Conservation (phyloP, 2,329 filamentous ascomycete genomes). For the Colletotrichum sp. region DNA sequence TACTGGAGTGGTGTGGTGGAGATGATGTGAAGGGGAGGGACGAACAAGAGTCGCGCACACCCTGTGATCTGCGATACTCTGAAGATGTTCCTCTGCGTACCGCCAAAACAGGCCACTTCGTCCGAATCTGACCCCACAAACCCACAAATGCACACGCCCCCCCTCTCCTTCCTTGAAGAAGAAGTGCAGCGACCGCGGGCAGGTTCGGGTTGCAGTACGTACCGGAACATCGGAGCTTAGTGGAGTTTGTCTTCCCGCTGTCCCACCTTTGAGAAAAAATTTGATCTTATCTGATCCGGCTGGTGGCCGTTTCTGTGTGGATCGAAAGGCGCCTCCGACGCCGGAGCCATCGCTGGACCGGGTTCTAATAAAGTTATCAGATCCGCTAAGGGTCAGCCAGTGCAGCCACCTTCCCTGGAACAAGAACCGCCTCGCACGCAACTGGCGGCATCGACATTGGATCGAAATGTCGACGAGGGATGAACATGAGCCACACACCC, state of each 20-base stretch:
- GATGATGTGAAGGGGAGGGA: not conserved
- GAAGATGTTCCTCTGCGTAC: not conserved
- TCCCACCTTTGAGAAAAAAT: not conserved
- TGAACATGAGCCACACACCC: not conserved
- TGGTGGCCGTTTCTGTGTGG: not conserved
- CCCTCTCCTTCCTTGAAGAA: not conserved
- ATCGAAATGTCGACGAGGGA: slow-evolving; percentile 29
- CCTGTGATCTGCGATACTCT: not conserved
- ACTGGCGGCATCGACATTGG: not conserved
- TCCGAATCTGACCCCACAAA: slow-evolving; percentile 7
- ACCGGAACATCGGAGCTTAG: not conserved
- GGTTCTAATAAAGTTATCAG: slow-evolving; percentile 39
- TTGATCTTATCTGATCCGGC: slow-evolving; percentile 19
- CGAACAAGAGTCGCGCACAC: not conserved
- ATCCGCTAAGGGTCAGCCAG: slow-evolving; percentile 29
- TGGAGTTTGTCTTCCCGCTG: not conserved
- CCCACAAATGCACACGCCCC: not conserved
- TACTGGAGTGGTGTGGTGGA: not conserved
- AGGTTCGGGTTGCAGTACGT: not conserved
- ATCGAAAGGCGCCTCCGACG: not conserved
- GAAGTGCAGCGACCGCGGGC: not conserved
- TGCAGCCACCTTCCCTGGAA: slow-evolving; percentile 6
- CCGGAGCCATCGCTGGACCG: not conserved
- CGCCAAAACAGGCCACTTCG: slow-evolving; percentile 2
- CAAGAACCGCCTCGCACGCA: slow-evolving; percentile 20